Base-by-base conservation (phyloP, 306 rosid genomes). In the Neltuma alba region DNA sequence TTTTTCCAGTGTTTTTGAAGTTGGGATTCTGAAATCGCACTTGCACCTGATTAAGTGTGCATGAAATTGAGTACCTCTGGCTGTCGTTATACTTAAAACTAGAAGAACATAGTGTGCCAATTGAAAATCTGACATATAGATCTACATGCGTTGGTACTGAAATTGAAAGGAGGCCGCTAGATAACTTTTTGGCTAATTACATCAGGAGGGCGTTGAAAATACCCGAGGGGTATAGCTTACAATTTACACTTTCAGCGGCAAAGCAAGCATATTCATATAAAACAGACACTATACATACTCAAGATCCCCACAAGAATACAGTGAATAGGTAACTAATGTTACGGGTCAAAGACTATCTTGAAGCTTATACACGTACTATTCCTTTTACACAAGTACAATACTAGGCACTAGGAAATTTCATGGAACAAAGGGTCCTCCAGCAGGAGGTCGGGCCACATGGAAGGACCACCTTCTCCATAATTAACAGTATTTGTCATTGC, bases 341-440 rank as follows among this genome's bases (percentile, higher is more conserved):
- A 47, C 45, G 31, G 72, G 18, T 47, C 47, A 21, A 40, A 37
- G 37, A 74, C 83, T 16, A 37, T 0, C 25, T 61, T 3, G 44
- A 10, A 37, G 18, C 71, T 66, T 11, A 20, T 27, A 57, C 60
- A 72, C 36, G 36, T 41, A 68, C 12, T 37, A 36, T 65, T 34
- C 70, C 27, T 36, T 47, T 66, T 47, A 68, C 75, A 50, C 48
- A 74, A 55, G 50, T 33, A 42, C 30, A 5, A 76, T 64, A 60
- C 75, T 84, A 81, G n/a, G 79, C 77, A 62, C 63, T 83, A 85
- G 27, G 82, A 44, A 73, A 88, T 82, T 75, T 85, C 87, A 78
- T 72, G 85, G 83, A 89, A 91, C 67, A 89, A 84, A 58, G 90
- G 83, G 74, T 93, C 92, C 37, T 93, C 94, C 25, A 89, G 79